Base-by-base conservation (phyloP, 2,329 filamentous ascomycete genomes). In the Botryotinia calthae region DNA sequence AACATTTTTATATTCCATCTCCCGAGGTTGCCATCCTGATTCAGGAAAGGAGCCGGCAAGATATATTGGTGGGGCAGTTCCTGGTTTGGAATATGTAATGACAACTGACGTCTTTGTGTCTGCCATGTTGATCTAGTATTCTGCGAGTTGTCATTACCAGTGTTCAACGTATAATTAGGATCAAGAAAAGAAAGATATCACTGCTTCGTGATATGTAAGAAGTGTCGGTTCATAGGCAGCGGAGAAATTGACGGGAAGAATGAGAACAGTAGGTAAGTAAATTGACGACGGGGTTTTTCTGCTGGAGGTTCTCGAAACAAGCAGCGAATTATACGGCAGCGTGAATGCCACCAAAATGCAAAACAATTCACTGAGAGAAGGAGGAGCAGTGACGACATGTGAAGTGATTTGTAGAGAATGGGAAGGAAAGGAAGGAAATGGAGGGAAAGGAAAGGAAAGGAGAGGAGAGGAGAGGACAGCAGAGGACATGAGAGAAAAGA, bases 21-120 rank as follows among this genome's bases (percentile, higher is more conserved):
- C 90, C 64, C 87, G 83, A 1, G 87, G 86, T 58, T 87, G 81
- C 92, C 92, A 95, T 84, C 86, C 83, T 28, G 90, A 89, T 42
- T 87, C 82, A 31, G 89, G 90, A 78, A 94, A 91, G 34, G 88
- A 89, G 25, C 91, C 92, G 18, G 90, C 90, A 10, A 95, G 83
- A 78, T 87, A 94, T 70, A 95, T 85, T 6, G 92, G 92, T 70
- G 91, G 89, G 72, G 86, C 82, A 1, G 88, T 85, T 71, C 88
- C 90, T 2, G 86, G 82, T 75, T 87, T 87, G 71, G 84, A 84
- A 82, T 89, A 93, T 72, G 85, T 87, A 78, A 95, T 86, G 9
- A 61, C 73, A 16, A 76, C 74, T 20, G 66, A 70, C 10, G 65
- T 72, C 42, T 65, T 68, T 20, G 40, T 37, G n/a, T 72, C 61